Percentiles rank a stretch among this genome's conserved stretches.
Evolutionary conservation across 805 yeast genomes (phyloP).

Genomic region (Dipodascus albidus): DNA sequence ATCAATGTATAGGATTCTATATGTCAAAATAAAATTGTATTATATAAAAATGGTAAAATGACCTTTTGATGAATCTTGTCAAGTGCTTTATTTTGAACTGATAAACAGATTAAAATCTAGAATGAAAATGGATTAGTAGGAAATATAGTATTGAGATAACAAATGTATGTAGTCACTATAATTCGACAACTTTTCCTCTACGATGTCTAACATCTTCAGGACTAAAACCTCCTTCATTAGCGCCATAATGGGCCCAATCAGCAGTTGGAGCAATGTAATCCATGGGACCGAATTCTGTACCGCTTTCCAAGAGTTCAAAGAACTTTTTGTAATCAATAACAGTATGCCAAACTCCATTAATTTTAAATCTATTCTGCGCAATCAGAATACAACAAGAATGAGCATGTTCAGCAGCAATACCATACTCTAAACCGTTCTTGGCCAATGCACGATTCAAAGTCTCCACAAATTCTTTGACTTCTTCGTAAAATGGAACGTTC

Average conservation of each 20-base stretch:
- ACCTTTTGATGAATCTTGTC: too few species aligned
- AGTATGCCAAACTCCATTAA: constrained; percentile 70
- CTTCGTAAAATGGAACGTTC: constrained; percentile 89
- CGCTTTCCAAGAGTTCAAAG: constrained; percentile 57
- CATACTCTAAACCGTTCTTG: constrained; percentile 60
- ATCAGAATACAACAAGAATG: constrained; percentile 87
- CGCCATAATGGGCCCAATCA: constrained; percentile 84
- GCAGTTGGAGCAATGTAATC: constrained; percentile 80
- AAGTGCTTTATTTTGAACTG: too few species aligned
- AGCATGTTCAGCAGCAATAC: constrained; percentile 88
- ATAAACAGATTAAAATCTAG: too few species aligned
- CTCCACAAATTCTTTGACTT: constrained; percentile 66
- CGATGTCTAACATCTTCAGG: constrained; percentile 61
- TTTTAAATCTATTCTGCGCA: constrained; percentile 62
- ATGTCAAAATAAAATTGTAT: too few species aligned
- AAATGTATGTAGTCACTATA: not conserved
- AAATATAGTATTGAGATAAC: not conserved
- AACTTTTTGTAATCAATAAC: constrained; percentile 75
- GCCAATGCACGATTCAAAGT: constrained; percentile 50
- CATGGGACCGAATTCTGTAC: constrained; percentile 58
- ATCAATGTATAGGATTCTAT: too few species aligned
- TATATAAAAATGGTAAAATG: too few species aligned
- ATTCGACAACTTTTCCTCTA: constrained; percentile 29
- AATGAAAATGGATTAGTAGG: too few species aligned
- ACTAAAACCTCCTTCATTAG: constrained; percentile 75